phyloP scores from a whole-genome alignment of 2,329 filamentous ascomycete species.

The Cercospora nicotianae region DNA sequence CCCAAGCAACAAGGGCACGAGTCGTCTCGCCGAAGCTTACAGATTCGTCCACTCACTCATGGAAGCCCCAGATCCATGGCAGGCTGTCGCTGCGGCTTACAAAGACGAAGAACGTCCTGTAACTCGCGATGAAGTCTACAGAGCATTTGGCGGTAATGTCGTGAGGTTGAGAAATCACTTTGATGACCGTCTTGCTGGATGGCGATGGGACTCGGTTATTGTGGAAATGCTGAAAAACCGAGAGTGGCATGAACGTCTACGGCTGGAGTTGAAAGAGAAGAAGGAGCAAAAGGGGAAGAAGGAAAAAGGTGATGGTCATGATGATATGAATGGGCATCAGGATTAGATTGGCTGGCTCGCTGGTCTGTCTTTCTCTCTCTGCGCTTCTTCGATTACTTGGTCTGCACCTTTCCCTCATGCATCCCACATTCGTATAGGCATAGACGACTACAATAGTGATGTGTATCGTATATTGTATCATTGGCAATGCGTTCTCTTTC shows the following conservation, averaged over 20 bases:
- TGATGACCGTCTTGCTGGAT: not conserved
- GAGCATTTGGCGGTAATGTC: not conserved
- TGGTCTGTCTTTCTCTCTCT: not conserved
- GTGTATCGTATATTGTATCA: conserved; percentile 4
- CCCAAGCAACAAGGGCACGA: not conserved
- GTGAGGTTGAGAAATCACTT: not conserved
- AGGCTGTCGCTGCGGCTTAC: not conserved
- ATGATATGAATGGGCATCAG: not conserved
- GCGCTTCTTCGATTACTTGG: not conserved
- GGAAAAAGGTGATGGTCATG: not conserved
- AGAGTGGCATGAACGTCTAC: not conserved
- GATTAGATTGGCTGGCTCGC: not conserved
- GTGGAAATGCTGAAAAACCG: not conserved
- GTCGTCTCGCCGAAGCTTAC: not conserved
- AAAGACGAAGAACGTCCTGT: not conserved
- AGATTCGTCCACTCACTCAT: not conserved
- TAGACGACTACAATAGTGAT: not conserved
- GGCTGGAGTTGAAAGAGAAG: not conserved
- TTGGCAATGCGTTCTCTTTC: not conserved
- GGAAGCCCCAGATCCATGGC: not conserved
- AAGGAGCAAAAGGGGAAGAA: not conserved
- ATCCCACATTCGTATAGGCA: not conserved
- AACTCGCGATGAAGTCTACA: not conserved
- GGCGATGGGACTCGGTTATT: not conserved
- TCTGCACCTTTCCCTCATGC: not conserved